phyloP scores from a whole-genome alignment of 495 filamentous ascomycete species.

The Neurospora tetraspora region DNA sequence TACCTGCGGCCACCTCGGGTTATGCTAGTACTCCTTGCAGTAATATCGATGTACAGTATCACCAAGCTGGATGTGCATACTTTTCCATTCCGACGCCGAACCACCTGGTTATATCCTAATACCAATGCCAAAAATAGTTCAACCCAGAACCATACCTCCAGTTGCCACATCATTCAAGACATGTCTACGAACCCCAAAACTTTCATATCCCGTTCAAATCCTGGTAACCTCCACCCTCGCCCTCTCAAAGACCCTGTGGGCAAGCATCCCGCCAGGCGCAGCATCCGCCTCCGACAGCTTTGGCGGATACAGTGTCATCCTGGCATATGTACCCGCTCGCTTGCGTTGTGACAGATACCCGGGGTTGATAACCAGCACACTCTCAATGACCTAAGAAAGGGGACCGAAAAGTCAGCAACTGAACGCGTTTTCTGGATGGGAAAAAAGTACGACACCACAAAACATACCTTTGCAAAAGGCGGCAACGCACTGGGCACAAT shows the following conservation, averaged over 20 bases:
- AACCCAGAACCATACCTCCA: neutral
- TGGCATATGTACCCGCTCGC: slow-evolving; percentile 71
- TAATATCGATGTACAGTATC: neutral
- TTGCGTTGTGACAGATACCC: slow-evolving; percentile 75
- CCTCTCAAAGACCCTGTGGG: slow-evolving; percentile 69
- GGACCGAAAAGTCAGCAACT: slow-evolving; percentile 5
- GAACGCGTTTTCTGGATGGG: neutral
- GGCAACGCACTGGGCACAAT: slow-evolving; percentile 74
- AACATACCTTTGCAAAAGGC: slow-evolving; percentile 74
- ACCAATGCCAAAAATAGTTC: neutral
- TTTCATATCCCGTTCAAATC: slow-evolving; percentile 40
- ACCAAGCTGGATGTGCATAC: neutral
- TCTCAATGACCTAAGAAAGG: slow-evolving; percentile 60
- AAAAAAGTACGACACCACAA: neutral
- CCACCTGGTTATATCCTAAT: neutral
- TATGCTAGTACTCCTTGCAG: neutral
- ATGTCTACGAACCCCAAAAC: neutral
- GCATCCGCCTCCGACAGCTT: slow-evolving; percentile 48
- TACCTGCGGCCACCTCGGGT: neutral
- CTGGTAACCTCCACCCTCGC: slow-evolving; percentile 75
- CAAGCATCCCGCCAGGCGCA: slow-evolving; percentile 42
- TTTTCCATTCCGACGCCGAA: neutral
- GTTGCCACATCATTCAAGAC: neutral
- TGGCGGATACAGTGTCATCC: slow-evolving; percentile 60
- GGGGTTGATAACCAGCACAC: slow-evolving; percentile 78